A percentile compares a stretch with the other conserved stretches of the same genome.
phyloP scores from a whole-genome alignment of 139 green algal species.

The Edaphochlamys debaryana region DNA sequence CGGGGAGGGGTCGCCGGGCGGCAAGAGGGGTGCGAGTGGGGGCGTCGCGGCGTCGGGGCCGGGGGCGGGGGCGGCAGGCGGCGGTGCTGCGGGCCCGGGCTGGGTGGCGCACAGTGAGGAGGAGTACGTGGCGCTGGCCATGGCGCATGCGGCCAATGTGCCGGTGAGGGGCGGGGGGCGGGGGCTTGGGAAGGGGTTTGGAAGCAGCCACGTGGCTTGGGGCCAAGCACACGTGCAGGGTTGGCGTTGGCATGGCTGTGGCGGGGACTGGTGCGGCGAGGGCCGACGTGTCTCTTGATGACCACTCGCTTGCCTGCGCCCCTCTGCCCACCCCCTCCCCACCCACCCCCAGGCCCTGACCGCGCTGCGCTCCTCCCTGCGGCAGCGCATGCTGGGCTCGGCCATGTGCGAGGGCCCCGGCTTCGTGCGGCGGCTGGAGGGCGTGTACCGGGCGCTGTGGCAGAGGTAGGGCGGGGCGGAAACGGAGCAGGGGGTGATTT shows the following conservation, averaged over 20 bases:
- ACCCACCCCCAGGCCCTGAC: constrained; percentile 49
- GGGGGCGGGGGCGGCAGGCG: neutral
- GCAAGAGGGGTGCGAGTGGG: too few relatives aligned
- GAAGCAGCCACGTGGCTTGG: neutral
- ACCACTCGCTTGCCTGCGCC: neutral
- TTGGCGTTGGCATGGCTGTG: too few relatives aligned
- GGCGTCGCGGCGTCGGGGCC: too few relatives aligned
- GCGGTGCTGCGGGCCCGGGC: neutral
- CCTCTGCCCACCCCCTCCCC: neutral
- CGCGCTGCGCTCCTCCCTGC: constrained; percentile 72
- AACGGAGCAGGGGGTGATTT: neutral
- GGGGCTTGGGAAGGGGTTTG: neutral
- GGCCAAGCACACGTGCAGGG: too few relatives aligned
- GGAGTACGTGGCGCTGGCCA: constrained; percentile 85
- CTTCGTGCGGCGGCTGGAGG: constrained; percentile 86
- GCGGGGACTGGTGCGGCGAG: too few relatives aligned
- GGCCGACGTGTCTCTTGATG: neutral
- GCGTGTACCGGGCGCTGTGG: constrained; percentile 81
- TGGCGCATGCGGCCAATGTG: constrained; percentile 66
- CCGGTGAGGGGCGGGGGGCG: neutral
- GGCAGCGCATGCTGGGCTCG: constrained; percentile 81
- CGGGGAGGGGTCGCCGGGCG: too few relatives aligned
- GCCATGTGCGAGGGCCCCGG: constrained; percentile 80
- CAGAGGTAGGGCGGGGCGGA: constrained; percentile 14
- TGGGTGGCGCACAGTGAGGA: constrained; percentile 84